Evolutionary conservation across 345 rosid genomes (phyloP).

Genomic region (Populus deltoides): DNA sequence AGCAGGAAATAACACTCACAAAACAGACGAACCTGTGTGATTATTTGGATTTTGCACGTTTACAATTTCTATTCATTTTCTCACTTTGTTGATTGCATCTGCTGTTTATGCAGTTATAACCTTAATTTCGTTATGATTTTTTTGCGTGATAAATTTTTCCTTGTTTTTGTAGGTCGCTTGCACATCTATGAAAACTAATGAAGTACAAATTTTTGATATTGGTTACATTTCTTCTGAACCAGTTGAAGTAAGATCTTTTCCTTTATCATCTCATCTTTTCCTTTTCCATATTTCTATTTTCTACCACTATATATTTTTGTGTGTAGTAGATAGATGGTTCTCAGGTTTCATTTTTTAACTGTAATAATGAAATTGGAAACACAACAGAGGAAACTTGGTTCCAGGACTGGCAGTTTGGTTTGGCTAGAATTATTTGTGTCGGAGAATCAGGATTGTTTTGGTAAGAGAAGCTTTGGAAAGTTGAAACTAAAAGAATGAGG

Average conservation of each 20-base stretch:
- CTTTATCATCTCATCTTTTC: background rate
- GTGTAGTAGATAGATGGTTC: background rate
- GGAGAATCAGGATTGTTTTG: background rate
- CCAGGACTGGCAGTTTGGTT: background rate
- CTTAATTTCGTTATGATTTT: background rate
- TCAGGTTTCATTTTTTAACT: background rate
- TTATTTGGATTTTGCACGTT: background rate
- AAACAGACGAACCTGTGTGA: no score
- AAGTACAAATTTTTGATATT: conserved; percentile 68
- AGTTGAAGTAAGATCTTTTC: conserved; percentile 48
- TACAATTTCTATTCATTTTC: background rate
- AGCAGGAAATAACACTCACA: no score
- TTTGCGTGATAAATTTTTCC: background rate
- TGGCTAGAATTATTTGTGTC: background rate
- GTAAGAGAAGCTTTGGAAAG: background rate
- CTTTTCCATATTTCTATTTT: background rate
- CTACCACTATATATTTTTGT: background rate
- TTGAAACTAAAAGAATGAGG: background rate
- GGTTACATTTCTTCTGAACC: conserved; percentile 78
- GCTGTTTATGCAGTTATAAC: background rate
- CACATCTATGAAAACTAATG: conserved; percentile 51
- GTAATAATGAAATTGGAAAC: background rate
- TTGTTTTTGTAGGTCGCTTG: conserved; percentile 64
- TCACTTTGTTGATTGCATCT: background rate
- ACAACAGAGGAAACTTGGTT: background rate